Evolutionary conservation across 208 protist species (phyloP).

Genomic region (Hexamita inflata): DNA sequence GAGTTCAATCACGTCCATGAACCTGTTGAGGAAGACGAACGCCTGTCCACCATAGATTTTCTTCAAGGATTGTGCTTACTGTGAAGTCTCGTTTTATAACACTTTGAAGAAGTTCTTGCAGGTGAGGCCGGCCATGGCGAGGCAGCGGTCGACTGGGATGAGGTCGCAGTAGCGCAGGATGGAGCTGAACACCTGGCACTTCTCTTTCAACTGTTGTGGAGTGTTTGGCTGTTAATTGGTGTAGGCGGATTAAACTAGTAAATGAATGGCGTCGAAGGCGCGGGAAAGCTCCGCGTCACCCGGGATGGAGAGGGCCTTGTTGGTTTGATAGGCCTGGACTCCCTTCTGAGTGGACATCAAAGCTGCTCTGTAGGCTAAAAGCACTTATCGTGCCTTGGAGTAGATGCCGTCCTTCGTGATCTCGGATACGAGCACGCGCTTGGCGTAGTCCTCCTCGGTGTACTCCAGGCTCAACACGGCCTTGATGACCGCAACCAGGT

Average conservation of each 20-base stretch:
- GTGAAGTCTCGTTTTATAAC: background rate
- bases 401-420: background rate
- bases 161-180: constrained; percentile 23
- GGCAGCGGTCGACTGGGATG: constrained; percentile 8
- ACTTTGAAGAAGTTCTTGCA: constrained; percentile 10
- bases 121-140: background rate
- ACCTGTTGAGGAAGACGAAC: constrained; percentile 11
- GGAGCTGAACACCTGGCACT: background rate
- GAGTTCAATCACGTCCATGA: background rate
- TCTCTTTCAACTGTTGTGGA: background rate
- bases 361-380: constrained; percentile 1
- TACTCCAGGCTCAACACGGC: background rate
- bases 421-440: background rate
- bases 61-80: background rate
- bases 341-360: background rate
- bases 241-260: background rate
- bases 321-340: background rate
- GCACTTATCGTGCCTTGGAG: background rate
- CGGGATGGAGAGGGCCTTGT: background rate
- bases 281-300: constrained; percentile 21
- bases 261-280: background rate
- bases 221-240: background rate
- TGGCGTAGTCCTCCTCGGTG: background rate
- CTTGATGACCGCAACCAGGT: background rate
- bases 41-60: background rate